Percentiles rank a stretch among this genome's conserved stretches.
Conservation (phyloP, 495 filamentous ascomycete species). For the Tuber calosporum region DNA sequence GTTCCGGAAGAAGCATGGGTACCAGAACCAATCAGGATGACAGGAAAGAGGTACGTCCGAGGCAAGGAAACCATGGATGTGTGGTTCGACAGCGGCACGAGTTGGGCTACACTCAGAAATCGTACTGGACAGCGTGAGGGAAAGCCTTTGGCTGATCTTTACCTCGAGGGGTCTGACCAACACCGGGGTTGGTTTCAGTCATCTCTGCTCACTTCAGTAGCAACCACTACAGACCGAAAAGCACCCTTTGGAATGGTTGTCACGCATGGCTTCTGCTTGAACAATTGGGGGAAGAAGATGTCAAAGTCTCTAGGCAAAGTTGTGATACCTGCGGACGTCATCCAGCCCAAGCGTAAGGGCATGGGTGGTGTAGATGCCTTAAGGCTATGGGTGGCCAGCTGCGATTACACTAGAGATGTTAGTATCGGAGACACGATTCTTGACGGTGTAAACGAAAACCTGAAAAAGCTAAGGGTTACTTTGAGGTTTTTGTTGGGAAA, state of each 20-base stretch:
- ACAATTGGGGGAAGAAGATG: constrained; percentile 89
- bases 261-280: constrained; percentile 91
- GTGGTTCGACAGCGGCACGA: constrained; percentile 97
- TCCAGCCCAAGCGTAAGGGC: constrained; percentile 46
- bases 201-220: constrained; percentile 81
- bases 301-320: constrained; percentile 95
- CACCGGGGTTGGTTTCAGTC: constrained; percentile 99
- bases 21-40: constrained; percentile 8
- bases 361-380: constrained; percentile 24
- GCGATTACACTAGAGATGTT: constrained; percentile 85
- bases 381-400: constrained; percentile 81
- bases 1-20: constrained; percentile 51
- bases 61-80: constrained; percentile 99
- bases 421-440: constrained; percentile 68
- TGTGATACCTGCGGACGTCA: constrained; percentile 72
- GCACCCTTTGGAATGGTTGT: constrained; percentile 78
- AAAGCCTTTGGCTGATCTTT: constrained; percentile 66
- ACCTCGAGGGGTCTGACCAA: constrained; percentile 90
- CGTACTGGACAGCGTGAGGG: constrained; percentile 31
- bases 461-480: constrained; percentile 79
- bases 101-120: constrained; percentile 57
- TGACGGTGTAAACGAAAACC: constrained; percentile 59
- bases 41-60: constrained; percentile 47
- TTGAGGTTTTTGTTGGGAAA: constrained; percentile 83
- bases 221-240: constrained; percentile 44